Evolutionary conservation across 345 rosid genomes (phyloP), one percentile per base, ranked within the genome.

Genomic region (Trapa bicornis): DNA sequence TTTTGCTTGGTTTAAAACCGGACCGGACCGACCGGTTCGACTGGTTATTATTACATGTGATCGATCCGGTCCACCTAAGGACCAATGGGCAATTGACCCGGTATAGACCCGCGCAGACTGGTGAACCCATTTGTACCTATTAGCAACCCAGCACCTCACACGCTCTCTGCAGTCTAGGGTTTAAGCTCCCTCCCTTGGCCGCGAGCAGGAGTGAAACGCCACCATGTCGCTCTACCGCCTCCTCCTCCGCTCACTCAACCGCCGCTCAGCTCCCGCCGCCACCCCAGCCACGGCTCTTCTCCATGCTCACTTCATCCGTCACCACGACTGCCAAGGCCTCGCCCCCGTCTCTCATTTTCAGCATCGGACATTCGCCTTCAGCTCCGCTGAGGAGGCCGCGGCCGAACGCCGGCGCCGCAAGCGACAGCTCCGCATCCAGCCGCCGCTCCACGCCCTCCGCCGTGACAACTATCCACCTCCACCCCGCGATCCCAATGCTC

Each of bases 321-420:
- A 68, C 69, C 65, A 43, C 60, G 38, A 58, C 13, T 13, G 15
- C 12, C 63, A 9, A 65, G 29, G 70, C 58, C 61, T 66, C 61
- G 13, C 64, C 32, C 47, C 53, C 66, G 67, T 80, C 58, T 14
- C 73, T 70, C 22, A 61, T 54, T 67, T 80, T 6, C 79, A 54
- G 9, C 66, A 58, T 22, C 89, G 89, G 41, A 64, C 82, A 47
- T 84, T 75, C 69, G 83, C 87, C 75, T 94, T 89, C 85, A 80
- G 93, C 62, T 87, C 97, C 48, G 96, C 99, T 3, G 97, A 94
- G 66, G 99, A 94, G 80, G 96, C 96, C 2, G 96, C 97, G 0
- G 93, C 97, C 0, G 99, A 89, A 17, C 96, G 96, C 65, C 93
- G 97, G 47, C 85, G 90, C 13, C 84, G 97, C 47, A 94, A 91